Conservation (phyloP, 345 rosid genomes). For the Melaleuca quinquenervia region DNA sequence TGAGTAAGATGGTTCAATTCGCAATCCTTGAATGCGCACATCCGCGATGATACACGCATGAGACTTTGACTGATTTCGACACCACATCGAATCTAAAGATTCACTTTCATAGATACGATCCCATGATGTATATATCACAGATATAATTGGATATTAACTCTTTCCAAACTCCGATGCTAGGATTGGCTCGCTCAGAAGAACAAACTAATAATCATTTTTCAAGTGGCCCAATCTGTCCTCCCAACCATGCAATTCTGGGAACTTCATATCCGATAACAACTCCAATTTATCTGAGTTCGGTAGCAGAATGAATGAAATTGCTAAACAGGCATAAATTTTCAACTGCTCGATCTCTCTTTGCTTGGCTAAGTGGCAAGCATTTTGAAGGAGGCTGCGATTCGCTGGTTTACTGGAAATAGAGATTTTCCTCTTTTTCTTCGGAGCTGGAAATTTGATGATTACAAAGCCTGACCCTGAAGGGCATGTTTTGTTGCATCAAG, state of each 20-base stretch:
- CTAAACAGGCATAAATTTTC: not conserved
- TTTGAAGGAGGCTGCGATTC: not conserved
- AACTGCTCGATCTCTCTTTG: not conserved
- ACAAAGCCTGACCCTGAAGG: not conserved
- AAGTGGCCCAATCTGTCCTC: not conserved
- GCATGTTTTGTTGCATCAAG: not conserved
- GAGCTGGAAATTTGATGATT: not conserved
- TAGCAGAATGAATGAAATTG: not conserved
- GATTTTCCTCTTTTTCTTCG: not conserved
- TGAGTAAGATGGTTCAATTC: not conserved
- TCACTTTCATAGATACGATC: not conserved
- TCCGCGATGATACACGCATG: not conserved
- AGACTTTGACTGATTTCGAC: not conserved
- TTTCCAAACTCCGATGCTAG: not conserved
- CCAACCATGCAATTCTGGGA: not conserved
- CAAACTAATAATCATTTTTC: not conserved
- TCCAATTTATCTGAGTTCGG: not conserved
- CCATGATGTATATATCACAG: not conserved
- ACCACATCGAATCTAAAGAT: not conserved
- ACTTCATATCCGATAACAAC: not conserved
- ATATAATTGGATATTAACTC: not conserved
- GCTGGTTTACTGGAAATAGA: not conserved
- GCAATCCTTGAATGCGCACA: not conserved
- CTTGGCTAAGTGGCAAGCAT: not conserved
- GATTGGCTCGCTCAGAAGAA: not conserved